Evolutionary conservation across 1,284 basidiomycete genomes (phyloP).

Genomic region (Pseudozyma sp.): DNA sequence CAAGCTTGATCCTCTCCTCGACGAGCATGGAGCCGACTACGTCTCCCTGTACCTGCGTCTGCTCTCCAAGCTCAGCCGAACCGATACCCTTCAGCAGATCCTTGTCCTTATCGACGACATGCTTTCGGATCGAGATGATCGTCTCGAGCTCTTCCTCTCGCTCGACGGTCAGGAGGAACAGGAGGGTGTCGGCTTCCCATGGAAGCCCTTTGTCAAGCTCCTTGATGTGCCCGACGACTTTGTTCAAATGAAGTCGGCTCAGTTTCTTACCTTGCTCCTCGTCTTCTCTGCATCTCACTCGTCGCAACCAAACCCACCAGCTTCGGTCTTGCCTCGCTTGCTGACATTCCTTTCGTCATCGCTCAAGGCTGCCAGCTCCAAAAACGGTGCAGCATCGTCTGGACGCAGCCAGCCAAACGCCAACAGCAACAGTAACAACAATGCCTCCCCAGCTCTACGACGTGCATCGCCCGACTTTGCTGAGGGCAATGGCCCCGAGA

Average conservation of each 20-base stretch:
- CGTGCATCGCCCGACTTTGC: conserved; percentile 56
- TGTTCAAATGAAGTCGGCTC: conserved; percentile 86
- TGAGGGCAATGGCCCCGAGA: conserved; percentile 79
- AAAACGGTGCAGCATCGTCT: conserved; percentile 6
- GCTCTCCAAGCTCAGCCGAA: conserved; percentile 89
- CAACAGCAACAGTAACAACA: conserved; percentile 6
- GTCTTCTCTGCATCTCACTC: conserved; percentile 48
- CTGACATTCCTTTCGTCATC: conserved; percentile 49
- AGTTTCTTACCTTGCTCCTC: conserved; percentile 87
- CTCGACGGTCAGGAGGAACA: conserved; percentile 49
- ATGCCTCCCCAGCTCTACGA: conserved; percentile 31
- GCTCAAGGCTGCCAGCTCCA: conserved; percentile 37
- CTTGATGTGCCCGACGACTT: conserved; percentile 92
- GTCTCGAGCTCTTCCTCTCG: conserved; percentile 66
- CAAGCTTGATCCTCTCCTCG: conserved; percentile 81
- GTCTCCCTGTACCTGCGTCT: conserved; percentile 89
- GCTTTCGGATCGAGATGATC: conserved; percentile 75
- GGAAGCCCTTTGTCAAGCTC: conserved; percentile 81
- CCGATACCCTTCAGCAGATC: conserved; percentile 93
- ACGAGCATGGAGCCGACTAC: conserved; percentile 73
- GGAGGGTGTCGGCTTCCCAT: conserved; percentile 79
- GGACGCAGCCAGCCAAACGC: conserved; percentile 5
- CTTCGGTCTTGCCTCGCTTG: conserved; percentile 39
- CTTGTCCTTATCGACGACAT: conserved; percentile 92
- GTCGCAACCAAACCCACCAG: conserved; percentile 37